These are phyloP conservation scores for Panicum virgatum DNA, from an alignment of 202 grass and related monocot genomes.

Conservation along the genomic window DNA sequence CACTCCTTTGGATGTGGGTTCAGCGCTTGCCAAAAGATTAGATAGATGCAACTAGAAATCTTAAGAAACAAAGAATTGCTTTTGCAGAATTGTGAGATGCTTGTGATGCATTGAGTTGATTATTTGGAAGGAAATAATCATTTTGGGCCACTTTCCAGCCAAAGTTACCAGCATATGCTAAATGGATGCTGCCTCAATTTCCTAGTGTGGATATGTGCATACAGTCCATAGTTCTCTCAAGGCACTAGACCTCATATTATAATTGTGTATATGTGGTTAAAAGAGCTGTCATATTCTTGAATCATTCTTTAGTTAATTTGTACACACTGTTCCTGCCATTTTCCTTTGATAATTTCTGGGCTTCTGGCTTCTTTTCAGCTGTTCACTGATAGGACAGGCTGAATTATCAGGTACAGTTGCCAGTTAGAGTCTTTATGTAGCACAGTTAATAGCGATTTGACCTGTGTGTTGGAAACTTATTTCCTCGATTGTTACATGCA, in stretches of 20 bases:
- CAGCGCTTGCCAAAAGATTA: constrained; percentile 17
- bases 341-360: constrained; percentile 19
- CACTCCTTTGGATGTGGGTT: constrained; percentile 40
- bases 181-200: constrained; percentile 33
- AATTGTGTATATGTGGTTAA: constrained; percentile 9
- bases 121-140: background rate
- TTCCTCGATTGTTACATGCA: constrained; percentile 14
- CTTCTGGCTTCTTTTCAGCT: constrained; percentile 1
- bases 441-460: constrained; percentile 14
- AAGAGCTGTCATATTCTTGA: constrained; percentile 36
- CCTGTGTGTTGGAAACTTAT: background rate
- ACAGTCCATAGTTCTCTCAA: constrained; percentile 4
- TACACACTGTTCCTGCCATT: background rate
- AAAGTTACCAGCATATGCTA: constrained; percentile 34
- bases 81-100: constrained; percentile 24
- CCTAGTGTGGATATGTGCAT: constrained; percentile 24
- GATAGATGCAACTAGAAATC: constrained; percentile 22
- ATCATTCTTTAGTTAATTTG: constrained; percentile 30
- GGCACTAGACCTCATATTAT: constrained; percentile 1
- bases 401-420: constrained; percentile 12
- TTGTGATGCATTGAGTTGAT: constrained; percentile 13
- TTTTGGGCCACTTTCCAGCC: background rate
- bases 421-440: constrained; percentile 22
- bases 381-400: constrained; percentile 22
- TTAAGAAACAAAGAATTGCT: background rate